Conservation (phyloP, 2,329 filamentous ascomycete genomes). For the Aspergillus persii region DNA sequence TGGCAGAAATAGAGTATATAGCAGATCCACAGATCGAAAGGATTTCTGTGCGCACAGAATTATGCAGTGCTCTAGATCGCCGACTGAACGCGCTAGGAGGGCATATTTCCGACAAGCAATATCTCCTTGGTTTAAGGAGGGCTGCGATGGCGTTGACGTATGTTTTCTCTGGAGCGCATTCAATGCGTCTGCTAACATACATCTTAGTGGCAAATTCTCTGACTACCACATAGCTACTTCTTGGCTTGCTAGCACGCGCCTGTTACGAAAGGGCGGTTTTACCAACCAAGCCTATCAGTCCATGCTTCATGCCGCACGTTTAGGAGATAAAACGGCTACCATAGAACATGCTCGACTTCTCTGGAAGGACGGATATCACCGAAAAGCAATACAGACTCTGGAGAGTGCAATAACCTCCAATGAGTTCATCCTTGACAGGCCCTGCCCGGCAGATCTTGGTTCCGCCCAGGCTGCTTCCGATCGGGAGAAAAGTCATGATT, state of each 20-base stretch:
- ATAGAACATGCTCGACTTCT: conserved; percentile 92
- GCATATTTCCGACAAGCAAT: conserved; percentile 90
- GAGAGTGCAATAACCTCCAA: conserved; percentile 81
- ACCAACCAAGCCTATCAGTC: conserved; percentile 90
- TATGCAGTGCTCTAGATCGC: conserved; percentile 61
- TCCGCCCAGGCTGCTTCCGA: conserved; percentile 38
- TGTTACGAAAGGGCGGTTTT: conserved; percentile 82
- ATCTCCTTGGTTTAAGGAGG: conserved; percentile 78
- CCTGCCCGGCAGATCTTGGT: conserved; percentile 33
- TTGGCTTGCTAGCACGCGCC: conserved; percentile 80
- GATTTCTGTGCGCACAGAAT: conserved; percentile 18
- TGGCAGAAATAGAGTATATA: conserved; percentile 83
- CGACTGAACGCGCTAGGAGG: conserved; percentile 88
- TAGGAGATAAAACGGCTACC: conserved; percentile 81
- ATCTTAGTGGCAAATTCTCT: conserved; percentile 53
- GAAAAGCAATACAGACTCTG: conserved; percentile 90
- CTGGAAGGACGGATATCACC: conserved; percentile 89
- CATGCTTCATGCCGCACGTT: conserved; percentile 79
- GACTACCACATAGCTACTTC: conserved; percentile 74
- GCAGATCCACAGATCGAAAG: conserved; percentile 46
- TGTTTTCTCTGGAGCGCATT: background rate
- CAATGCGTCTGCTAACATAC: conserved; percentile 26
- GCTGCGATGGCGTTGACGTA: conserved; percentile 77
- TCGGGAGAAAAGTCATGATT: conserved; percentile 51
- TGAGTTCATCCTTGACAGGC: conserved; percentile 60